A percentile compares a stretch with the other conserved stretches of the same genome.
phyloP scores from a whole-genome alignment of 495 filamentous ascomycete species.

The Daldinia childiae region DNA sequence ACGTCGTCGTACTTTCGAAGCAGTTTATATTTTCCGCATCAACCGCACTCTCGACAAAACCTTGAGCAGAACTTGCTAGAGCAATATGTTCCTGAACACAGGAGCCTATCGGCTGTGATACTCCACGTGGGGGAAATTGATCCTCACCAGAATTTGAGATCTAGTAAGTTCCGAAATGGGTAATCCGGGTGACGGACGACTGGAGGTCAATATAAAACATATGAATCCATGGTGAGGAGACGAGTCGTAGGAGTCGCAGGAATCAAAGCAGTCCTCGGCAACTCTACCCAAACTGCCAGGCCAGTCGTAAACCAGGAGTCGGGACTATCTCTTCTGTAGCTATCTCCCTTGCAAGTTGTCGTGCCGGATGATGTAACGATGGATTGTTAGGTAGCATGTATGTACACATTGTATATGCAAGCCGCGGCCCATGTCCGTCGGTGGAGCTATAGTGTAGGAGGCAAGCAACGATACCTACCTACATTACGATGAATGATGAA shows the following conservation, averaged over 20 bases:
- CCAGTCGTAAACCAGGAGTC: conserved; percentile 23
- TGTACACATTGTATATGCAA: conserved; percentile 18
- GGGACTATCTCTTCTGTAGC: conserved; percentile 30
- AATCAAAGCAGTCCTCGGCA: conserved; percentile 28
- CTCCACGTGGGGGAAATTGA: conserved; percentile 37
- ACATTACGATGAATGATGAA: not conserved
- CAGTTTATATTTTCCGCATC: conserved; percentile 17
- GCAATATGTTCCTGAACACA: conserved; percentile 15
- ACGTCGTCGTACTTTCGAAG: conserved; percentile 12
- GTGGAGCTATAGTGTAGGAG: conserved; percentile 12
- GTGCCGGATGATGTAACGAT: conserved; percentile 42
- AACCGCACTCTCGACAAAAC: conserved; percentile 24
- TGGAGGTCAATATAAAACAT: conserved; percentile 41
- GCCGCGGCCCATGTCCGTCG: conserved; percentile 17
- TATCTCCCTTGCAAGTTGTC: conserved; percentile 38
- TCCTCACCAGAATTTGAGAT: conserved; percentile 22
- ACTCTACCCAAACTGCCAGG: conserved; percentile 17
- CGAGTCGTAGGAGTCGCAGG: conserved; percentile 13
- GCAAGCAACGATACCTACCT: conserved; percentile 15
- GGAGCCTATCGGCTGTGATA: conserved; percentile 30
- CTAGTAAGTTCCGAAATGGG: conserved; percentile 25
- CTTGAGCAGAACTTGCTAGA: conserved; percentile 20
- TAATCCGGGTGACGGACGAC: conserved; percentile 31
- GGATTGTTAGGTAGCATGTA: conserved; percentile 32
- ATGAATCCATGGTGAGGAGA: conserved; percentile 39